Base-by-base conservation (phyloP, 2,329 filamentous ascomycete genomes). In the Aspergillus vadensis region DNA sequence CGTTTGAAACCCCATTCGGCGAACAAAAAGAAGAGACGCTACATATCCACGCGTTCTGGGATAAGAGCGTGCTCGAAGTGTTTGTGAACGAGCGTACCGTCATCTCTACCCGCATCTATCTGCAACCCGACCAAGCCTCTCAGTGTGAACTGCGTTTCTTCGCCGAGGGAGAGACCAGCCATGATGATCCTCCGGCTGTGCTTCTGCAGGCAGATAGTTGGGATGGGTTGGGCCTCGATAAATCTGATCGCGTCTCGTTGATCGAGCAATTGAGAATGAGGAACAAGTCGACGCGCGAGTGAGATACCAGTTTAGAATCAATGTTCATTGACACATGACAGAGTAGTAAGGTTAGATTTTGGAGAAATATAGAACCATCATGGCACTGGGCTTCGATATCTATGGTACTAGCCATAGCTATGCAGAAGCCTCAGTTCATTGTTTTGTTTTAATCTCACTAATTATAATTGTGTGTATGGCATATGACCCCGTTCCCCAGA, bases 11-110 rank as follows among this genome's bases (percentile, higher is more conserved):
- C 23, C 56, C 57, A 1, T 30, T 57, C 9, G 63, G 63, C 3
- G 55, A 64, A 2, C 65, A 71, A 32, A 32, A 41, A 17, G 69
- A 74, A 58, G 78, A 81, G 61, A 63, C 67, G 2, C 69, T 82
- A 0, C 69, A 69, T n/a, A 68, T 82, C n/a, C 76, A 71, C 17
- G 72, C 76, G 0, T 79, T 78, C 65, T 77, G 76, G 51, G 80
- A 82, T 57, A 71, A 64, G 21, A 78, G 75, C 21, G 77, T 80
- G 5, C 65, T 82, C 2, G 80, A 82, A 62, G 73, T 82, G 0
- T 82, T 81, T 61, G 75, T 79, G 5, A 82, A 82, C 59, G 73
- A 73, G 8, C 70, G 80, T 10, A 79, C 74, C 14, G 77, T 74
- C 2, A 74, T 82, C 15, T 73, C 75, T 0, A 80, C 80, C 1